Percentiles rank a stretch among this genome's conserved stretches.
Conservation (phyloP, 192 early-diverging fungal genomes). For the Coemansia sp. region DNA sequence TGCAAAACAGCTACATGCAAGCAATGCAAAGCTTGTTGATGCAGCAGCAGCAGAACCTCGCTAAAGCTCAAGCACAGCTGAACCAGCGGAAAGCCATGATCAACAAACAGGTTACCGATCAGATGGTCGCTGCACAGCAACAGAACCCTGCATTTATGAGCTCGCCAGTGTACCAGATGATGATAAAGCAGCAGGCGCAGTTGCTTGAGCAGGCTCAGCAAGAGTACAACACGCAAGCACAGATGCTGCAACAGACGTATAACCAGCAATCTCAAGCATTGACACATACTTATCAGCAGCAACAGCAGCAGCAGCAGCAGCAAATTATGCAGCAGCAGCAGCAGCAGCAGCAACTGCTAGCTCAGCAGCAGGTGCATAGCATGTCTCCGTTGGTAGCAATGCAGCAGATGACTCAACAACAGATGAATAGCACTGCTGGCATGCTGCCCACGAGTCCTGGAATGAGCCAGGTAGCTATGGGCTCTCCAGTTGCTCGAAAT, state of each 20-base stretch:
- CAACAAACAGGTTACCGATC: slow-evolving; percentile 31
- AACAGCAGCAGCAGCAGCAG: slow-evolving; percentile 21
- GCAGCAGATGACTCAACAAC: slow-evolving; percentile 2
- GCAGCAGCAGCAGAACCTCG: slow-evolving; percentile 37
- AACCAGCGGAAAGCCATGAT: slow-evolving; percentile 29
- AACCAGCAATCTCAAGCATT: slow-evolving; percentile 37
- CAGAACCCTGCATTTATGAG: slow-evolving; percentile 36
- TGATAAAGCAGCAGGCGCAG: slow-evolving; percentile 47
- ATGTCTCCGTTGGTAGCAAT: slow-evolving; percentile 14
- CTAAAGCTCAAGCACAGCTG: slow-evolving; percentile 36
- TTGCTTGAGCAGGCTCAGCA: slow-evolving; percentile 39
- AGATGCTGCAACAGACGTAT: slow-evolving; percentile 30
- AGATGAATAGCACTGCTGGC: not conserved
- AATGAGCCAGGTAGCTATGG: slow-evolving; percentile 19
- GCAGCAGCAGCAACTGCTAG: slow-evolving; percentile 7
- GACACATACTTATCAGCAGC: slow-evolving; percentile 31
- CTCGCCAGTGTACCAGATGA: slow-evolving; percentile 30
- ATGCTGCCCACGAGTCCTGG: slow-evolving; percentile 17
- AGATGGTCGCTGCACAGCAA: slow-evolving; percentile 31
- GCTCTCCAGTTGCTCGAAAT: slow-evolving; percentile 15
- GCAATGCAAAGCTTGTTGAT: slow-evolving; percentile 18
- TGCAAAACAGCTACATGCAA: slow-evolving; percentile 16
- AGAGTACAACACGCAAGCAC: slow-evolving; percentile 25
- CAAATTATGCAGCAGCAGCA: slow-evolving; percentile 13
- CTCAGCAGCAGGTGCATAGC: slow-evolving; percentile 14